Base-by-base conservation (phyloP, 768 basidiomycete species). In the Naganishia vaughanmartiniae region DNA sequence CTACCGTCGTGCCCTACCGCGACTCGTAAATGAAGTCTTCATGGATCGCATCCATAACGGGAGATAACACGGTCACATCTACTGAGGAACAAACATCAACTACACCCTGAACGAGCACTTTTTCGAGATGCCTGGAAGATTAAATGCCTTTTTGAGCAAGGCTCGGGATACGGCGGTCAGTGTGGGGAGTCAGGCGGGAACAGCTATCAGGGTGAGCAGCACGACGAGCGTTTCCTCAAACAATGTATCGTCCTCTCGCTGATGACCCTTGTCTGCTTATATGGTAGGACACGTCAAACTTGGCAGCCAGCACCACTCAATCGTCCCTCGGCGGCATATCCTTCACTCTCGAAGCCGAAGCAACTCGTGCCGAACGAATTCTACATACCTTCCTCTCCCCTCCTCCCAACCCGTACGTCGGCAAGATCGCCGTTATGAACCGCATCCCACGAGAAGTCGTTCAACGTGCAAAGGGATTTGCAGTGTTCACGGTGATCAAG, bases 281-380 rank as follows among this genome's bases (percentile, higher is more conserved):
- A 30, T n/a, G 4, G 21, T 24, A 65, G 65, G 39, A 42, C 31
- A 60, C 45, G 12, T 71, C 51, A 26, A 66, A 14, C 30, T n/a
- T 63, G 14, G 60, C 60, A 12, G 60, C 60, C 28, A 55, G 53
- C 12, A 68, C 54, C 30, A 68, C 51, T 2, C 33, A 42, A 68
- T 68, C 53, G n/a, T 34, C 51, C 21, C 54, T 45, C 33, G 67
- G 54, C 5, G 51, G 51, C 6, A 11, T 68, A 15, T 56, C 51
- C 2, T 97, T 97, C 83, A 88, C 86, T 48, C 84, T 97, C 28
- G 93, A 93, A 24, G 92, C 91, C 71, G 94, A 98, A 81, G 90
- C 92, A 51, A 90, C 93, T 71, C 96, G 96, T 79, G 92, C 93
- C 0, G 92, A 93, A 19, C 91, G 89, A 82, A 97, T 95, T 76